A percentile compares a stretch with the other conserved stretches of the same genome.
These are phyloP conservation scores for barley (Hordeum vulgare) DNA, from an alignment of 176 grass and related monocot species.

Conservation along the genomic window DNA sequence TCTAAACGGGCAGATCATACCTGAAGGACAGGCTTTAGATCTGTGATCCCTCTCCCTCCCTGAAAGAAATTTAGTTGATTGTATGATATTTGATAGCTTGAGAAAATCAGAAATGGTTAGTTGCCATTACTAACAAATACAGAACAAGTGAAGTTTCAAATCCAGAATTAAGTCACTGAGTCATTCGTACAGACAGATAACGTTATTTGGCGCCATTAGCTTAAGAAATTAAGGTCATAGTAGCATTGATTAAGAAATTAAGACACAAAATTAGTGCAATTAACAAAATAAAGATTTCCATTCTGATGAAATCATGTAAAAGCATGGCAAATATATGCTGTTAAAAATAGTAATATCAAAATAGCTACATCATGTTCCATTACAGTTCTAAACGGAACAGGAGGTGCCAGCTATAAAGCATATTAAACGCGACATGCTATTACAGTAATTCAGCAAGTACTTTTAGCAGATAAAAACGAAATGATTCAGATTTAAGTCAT, in stretches of 20 bases:
- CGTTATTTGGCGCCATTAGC: neutral
- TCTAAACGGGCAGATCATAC: conserved; percentile 30
- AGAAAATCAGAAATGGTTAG: conserved; percentile 3
- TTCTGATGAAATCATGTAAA: neutral
- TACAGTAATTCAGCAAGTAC: neutral
- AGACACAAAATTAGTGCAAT: neutral
- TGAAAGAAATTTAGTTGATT: conserved; percentile 36
- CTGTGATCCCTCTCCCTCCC: conserved; percentile 90
- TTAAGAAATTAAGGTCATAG: neutral
- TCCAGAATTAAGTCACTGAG: neutral
- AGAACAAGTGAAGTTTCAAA: conserved; percentile 12
- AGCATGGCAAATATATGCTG: neutral
- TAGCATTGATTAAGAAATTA: neutral
- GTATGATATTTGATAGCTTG: neutral
- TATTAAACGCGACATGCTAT: neutral
- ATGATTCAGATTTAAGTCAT: neutral
- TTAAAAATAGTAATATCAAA: neutral
- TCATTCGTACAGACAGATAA: neutral
- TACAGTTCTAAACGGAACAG: neutral
- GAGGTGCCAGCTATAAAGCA: neutral
- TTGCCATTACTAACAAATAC: neutral
- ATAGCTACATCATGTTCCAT: neutral
- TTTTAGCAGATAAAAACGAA: neutral
- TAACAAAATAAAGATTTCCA: neutral
- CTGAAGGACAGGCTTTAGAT: conserved; percentile 69